phyloP scores from a whole-genome alignment of 176 grass and related monocot genomes.

The Zoysia pacifica region DNA sequence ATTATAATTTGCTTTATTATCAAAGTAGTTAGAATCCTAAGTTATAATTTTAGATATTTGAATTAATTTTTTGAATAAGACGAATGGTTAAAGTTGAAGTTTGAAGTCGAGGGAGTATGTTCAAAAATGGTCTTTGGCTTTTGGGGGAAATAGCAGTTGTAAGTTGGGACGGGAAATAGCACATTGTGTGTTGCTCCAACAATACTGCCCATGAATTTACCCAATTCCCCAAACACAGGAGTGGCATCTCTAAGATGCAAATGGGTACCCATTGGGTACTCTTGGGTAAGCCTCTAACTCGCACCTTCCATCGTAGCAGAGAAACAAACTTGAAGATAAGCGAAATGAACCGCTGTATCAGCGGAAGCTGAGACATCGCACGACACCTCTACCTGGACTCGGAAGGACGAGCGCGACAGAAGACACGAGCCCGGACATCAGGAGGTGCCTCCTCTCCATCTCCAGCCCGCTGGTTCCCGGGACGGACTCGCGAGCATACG shows the following conservation, averaged over 20 bases:
- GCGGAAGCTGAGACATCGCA: no score
- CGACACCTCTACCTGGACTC: neutral
- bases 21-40: no score
- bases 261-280: no score
- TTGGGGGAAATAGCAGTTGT: no score
- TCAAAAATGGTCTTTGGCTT: neutral
- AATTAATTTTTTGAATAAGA: no score
- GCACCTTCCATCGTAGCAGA: neutral
- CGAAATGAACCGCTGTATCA: no score
- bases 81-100: no score
- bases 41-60: no score
- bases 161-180: neutral
- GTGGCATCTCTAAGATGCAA: neutral
- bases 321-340: neutral
- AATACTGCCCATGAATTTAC: neutral
- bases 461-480: constrained; percentile 32
- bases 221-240: neutral
- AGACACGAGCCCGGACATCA: constrained; percentile 62
- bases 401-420: constrained; percentile 54
- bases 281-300: no score
- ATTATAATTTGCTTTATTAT: no score
- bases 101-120: no score
- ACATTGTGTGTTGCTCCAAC: neutral
- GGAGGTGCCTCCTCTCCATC: constrained; percentile 66
- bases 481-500: constrained; percentile 31